Evolutionary conservation across 768 basidiomycete genomes (phyloP).

Genomic region (Mycena polygramma): DNA sequence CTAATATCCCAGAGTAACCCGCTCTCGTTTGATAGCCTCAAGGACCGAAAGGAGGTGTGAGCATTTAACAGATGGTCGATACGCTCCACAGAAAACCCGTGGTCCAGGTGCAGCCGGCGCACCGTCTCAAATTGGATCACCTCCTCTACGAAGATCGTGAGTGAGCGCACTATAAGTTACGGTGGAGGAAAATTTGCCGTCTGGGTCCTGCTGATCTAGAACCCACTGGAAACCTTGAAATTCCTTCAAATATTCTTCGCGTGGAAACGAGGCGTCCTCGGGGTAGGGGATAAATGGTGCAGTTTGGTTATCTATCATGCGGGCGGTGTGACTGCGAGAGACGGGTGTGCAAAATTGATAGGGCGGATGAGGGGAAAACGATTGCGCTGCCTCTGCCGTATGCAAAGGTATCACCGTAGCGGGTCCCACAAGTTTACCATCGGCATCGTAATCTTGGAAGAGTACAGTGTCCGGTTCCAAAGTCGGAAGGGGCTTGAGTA

Average conservation of each 20-base stretch:
- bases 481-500: no score
- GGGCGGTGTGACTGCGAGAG: constrained; percentile 43
- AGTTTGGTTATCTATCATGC: constrained; percentile 25
- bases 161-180: neutral
- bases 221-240: constrained; percentile 53
- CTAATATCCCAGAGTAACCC: constrained; percentile 58
- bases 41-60: constrained; percentile 39
- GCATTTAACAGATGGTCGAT: constrained; percentile 50
- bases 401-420: neutral
- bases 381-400: neutral
- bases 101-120: constrained; percentile 50
- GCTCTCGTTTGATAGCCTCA: constrained; percentile 41
- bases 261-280: constrained; percentile 57
- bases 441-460: neutral
- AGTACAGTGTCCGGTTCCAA: no score
- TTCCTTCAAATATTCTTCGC: constrained; percentile 41
- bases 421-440: neutral
- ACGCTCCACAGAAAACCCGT: constrained; percentile 48
- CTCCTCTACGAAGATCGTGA: constrained; percentile 51
- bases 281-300: constrained; percentile 59
- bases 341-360: constrained; percentile 57
- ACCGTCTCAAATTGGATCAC: constrained; percentile 61
- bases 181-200: constrained; percentile 53
- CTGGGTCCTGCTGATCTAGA: constrained; percentile 58
- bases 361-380: neutral